These are phyloP conservation scores for Alternaria alternata DNA, from an alignment of 2,329 filamentous ascomycete species.

Conservation along the genomic window DNA sequence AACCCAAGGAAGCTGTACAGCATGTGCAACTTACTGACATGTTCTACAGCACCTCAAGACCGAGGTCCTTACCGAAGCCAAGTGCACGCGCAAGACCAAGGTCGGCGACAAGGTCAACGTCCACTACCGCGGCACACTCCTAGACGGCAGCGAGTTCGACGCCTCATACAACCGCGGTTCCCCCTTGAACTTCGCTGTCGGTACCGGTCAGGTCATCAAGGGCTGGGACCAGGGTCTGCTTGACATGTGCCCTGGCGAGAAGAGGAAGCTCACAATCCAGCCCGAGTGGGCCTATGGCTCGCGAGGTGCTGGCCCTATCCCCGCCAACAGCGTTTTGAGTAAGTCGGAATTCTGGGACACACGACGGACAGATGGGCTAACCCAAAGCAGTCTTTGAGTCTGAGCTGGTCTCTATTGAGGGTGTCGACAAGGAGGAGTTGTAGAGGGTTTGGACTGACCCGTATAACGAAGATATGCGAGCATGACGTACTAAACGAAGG, in stretches of 20 bases:
- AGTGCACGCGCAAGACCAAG: conserved; percentile 78
- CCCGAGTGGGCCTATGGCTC: conserved; percentile 86
- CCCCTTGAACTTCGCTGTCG: conserved; percentile 83
- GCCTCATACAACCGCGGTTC: conserved; percentile 75
- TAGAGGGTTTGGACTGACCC: neutral
- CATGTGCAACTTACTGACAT: conserved; percentile 20
- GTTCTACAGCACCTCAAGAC: conserved; percentile 71
- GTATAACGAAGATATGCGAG: neutral
- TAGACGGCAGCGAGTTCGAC: conserved; percentile 67
- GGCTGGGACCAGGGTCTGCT: conserved; percentile 93
- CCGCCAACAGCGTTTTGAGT: conserved; percentile 81
- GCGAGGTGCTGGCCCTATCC: conserved; percentile 83
- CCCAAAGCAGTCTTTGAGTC: conserved; percentile 79
- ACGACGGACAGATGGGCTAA: conserved; percentile 23
- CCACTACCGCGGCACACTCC: conserved; percentile 83
- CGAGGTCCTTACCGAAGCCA: conserved; percentile 75
- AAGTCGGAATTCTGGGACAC: conserved; percentile 39
- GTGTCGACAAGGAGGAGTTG: conserved; percentile 63
- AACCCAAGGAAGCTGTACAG: neutral
- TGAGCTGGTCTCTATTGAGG: conserved; percentile 83
- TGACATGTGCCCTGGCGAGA: conserved; percentile 97
- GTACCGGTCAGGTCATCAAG: conserved; percentile 88
- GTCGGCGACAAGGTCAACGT: conserved; percentile 80
- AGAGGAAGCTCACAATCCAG: conserved; percentile 87
- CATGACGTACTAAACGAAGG: neutral